Conservation (phyloP, 805 yeast species). For the Wickerhamiella cacticola region DNA sequence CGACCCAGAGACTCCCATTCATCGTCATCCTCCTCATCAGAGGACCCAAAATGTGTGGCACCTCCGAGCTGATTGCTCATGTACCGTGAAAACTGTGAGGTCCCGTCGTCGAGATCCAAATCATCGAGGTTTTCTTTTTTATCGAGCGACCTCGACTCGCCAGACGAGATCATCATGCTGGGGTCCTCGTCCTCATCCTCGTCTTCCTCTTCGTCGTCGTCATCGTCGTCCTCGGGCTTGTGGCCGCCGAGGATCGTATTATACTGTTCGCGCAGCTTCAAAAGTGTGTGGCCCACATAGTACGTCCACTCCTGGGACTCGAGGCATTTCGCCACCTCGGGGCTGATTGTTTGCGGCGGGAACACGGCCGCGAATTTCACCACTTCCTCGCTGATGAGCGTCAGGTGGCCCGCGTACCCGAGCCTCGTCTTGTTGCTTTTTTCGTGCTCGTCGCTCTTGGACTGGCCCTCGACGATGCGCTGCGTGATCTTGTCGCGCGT, state of each 20-base stretch:
- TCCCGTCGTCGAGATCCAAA: slow-evolving; percentile 23
- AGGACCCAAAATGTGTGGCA: slow-evolving; percentile 37
- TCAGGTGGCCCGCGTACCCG: slow-evolving; percentile 96
- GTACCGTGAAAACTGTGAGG: slow-evolving; percentile 53
- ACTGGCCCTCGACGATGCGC: slow-evolving; percentile 50
- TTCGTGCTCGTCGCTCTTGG: slow-evolving; percentile 47
- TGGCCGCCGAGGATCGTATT: slow-evolving; percentile 88
- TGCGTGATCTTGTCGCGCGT: slow-evolving; percentile 50
- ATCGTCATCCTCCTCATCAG: slow-evolving; percentile 46
- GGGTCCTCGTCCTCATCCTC: slow-evolving; percentile 19
- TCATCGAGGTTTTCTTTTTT: slow-evolving; percentile 20
- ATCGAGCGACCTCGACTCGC: background rate
- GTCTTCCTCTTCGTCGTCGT: slow-evolving; percentile 24
- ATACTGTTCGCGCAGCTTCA: slow-evolving; percentile 85
- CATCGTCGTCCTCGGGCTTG: slow-evolving; percentile 34
- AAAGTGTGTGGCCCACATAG: slow-evolving; percentile 70
- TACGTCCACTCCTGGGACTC: slow-evolving; percentile 55
- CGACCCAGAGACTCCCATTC: slow-evolving; percentile 15
- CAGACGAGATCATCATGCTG: slow-evolving; percentile 9
- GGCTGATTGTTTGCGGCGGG: slow-evolving; percentile 48
- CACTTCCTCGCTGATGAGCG: slow-evolving; percentile 87
- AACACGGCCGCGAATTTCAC: slow-evolving; percentile 66
- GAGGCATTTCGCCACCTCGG: slow-evolving; percentile 39
- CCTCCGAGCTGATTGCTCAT: slow-evolving; percentile 64
- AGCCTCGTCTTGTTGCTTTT: slow-evolving; percentile 50